Conservation (phyloP, 2,329 filamentous ascomycete species). For the Beauveria brongniartii region DNA sequence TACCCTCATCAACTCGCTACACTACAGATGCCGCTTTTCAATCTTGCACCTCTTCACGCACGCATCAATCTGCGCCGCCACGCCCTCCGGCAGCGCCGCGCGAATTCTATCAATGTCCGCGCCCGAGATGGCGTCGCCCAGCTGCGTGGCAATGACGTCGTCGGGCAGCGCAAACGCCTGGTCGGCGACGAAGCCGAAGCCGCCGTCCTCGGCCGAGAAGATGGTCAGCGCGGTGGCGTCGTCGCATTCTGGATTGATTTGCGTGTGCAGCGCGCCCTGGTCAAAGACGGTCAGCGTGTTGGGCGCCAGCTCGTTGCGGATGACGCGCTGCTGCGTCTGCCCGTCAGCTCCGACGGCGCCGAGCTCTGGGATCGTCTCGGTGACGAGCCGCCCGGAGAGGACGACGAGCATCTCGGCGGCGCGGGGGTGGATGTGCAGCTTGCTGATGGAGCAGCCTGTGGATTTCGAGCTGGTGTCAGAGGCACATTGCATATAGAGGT, state of each 20-base stretch:
- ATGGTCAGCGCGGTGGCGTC: slow-evolving; percentile 41
- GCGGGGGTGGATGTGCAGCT: slow-evolving; percentile 47
- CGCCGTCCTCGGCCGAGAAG: slow-evolving; percentile 43
- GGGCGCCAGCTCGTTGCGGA: slow-evolving; percentile 31
- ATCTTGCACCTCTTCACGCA: slow-evolving; percentile 7
- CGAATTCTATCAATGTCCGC: slow-evolving; percentile 38
- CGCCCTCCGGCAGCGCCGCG: slow-evolving; percentile 13
- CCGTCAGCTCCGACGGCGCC: slow-evolving; percentile 31
- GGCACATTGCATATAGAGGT: too few relatives aligned
- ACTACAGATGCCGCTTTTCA: not conserved
- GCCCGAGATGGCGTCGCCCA: slow-evolving; percentile 37
- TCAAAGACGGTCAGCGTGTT: slow-evolving; percentile 47
- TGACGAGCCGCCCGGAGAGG: slow-evolving; percentile 38
- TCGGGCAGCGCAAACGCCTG: slow-evolving; percentile 39
- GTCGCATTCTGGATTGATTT: slow-evolving; percentile 48
- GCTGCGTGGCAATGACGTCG: slow-evolving; percentile 37
- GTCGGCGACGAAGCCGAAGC: slow-evolving; percentile 42
- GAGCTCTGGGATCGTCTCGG: slow-evolving; percentile 47
- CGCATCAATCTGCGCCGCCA: not conserved
- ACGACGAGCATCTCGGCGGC: slow-evolving; percentile 46
- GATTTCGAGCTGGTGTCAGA: too few relatives aligned
- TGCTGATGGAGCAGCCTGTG: slow-evolving; percentile 46
- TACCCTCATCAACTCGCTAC: not conserved
- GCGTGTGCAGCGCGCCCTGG: slow-evolving; percentile 45
- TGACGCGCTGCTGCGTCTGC: slow-evolving; percentile 33